Evolutionary conservation across 106 monocot species (phyloP), one percentile per base, ranked within the genome.

Genomic region (Apostasia shenzhenica): DNA sequence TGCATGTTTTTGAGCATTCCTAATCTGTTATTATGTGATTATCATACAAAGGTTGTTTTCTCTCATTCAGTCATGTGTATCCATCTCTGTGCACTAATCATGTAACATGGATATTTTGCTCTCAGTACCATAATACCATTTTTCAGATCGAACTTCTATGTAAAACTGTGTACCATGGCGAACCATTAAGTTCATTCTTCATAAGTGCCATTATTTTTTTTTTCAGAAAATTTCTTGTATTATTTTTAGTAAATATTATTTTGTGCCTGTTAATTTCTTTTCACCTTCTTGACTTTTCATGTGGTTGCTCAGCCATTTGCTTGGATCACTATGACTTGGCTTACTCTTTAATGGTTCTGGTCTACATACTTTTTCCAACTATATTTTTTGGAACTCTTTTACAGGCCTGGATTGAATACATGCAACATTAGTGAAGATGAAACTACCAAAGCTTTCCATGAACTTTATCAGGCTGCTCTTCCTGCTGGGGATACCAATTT

Each of bases 321-420:
- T 14, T 45, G 44, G 14, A 6, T 49, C 26, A 26, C 26, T 26
- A 66, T 2, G 54, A 58, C 11, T 49, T 48, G 14, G 3, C 53
- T 56, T 65, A 14, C 40, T 75, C 10, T 14, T 72, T 42, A 59
- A 12, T 59, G 3, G 2, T 6, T 38, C 57, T 48, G 37, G 43
- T 60, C 7, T 14, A 44, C 56, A 45, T 59, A 70, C 3, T 57
- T 39, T 62, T 61, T 54, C 1, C 69, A 54, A 52, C 53, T 69
- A 52, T 74, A 37, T 46, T 45, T 14, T 68, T 58, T 62, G 37
- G 40, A 62, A 60, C 51, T 67, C 61, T 71, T 81, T 54, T 72
- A 4, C 54, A 92, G 92, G 72, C 83, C 88, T 58, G 88, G 88
- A 68, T 67, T 78, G 85, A 92, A 92, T 62, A 92, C 72, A 13